Evolutionary conservation across 2,329 filamentous ascomycete genomes (phyloP), one percentile per base, ranked within the genome.

Genomic region (Xylariomycetidae sp.): DNA sequence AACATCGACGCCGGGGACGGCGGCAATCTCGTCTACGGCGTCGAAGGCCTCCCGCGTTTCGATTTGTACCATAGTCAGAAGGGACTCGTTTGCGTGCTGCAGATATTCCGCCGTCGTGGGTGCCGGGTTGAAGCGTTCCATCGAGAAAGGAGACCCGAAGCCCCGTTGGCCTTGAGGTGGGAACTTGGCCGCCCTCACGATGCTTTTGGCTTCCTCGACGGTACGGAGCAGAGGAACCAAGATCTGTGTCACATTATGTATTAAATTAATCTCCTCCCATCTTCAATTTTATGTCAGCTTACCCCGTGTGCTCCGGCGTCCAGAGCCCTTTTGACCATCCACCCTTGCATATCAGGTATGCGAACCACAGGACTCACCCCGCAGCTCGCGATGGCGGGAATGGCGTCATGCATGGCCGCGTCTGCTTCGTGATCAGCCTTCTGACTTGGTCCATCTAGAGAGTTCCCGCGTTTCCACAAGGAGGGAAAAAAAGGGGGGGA

Each of bases 21-120:
- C 64, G 26, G 76, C 77, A 53, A 84, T 83, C 30, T 72, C 73
- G 20, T 82, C 77, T 1, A 82, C 69, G 10, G 60, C 58, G 1
- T 76, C 70, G 11, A 83, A 60, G 1, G 78, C 78, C 51, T 81
- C 77, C 40, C 64, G 62, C 1, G 80, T 82, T 59, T 84, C 80
- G 33, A 84, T 82, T 54, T 83, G 80, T 9, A 82, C 75, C 60
- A 82, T 79, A 12, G 74, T 80, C 37, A 83, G 52, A 15, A 83
- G 63, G 18, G 67, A 66, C 7, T 67, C 63, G 48, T 78, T 77
- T 29, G 73, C 73, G 15, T 73, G 65, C 45, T 74, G 66, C 31
- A 77, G 64, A 42, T 78, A 79, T 39, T 74, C 70, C 10, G 69
- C 68, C 40, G 70, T 66, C 9, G 60, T 66, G n/a, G 71, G 62